phyloP scores from a whole-genome alignment of 2,329 filamentous ascomycete genomes.

The Westerdykella ornata region DNA sequence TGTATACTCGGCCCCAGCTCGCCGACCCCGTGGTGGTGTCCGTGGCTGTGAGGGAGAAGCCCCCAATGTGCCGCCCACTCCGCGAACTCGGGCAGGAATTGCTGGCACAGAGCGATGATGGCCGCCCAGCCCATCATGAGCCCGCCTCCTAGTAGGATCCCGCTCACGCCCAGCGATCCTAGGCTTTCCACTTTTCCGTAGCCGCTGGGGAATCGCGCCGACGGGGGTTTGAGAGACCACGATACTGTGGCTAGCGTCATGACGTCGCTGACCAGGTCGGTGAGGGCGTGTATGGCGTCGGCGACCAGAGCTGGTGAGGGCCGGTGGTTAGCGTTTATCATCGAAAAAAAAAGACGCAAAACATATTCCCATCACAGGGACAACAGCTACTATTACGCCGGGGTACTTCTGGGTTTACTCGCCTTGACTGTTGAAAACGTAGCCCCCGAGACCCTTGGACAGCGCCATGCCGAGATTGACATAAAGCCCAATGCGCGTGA shows the following conservation, averaged over 20 bases:
- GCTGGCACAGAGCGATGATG: slow-evolving; percentile 51
- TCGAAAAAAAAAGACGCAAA: too few relatives aligned
- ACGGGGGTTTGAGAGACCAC: slow-evolving; percentile 81
- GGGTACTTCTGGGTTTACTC: background rate
- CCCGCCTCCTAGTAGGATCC: slow-evolving; percentile 81
- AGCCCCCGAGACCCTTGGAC: slow-evolving; percentile 59
- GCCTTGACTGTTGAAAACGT: background rate
- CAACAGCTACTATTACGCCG: too few relatives aligned
- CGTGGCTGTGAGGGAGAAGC: slow-evolving; percentile 50
- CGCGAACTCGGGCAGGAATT: slow-evolving; percentile 44
- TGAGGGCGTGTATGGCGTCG: slow-evolving; percentile 91
- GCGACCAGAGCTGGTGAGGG: slow-evolving; percentile 61
- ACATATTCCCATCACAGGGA: too few relatives aligned
- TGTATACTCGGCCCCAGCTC: slow-evolving; percentile 74
- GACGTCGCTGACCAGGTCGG: slow-evolving; percentile 90
- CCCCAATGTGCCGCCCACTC: slow-evolving; percentile 40
- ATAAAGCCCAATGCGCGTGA: slow-evolving; percentile 80
- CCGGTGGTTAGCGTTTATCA: slow-evolving; percentile 10
- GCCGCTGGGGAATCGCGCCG: slow-evolving; percentile 75
- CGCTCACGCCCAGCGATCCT: slow-evolving; percentile 86
- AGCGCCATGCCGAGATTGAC: slow-evolving; percentile 93
- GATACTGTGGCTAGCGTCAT: slow-evolving; percentile 91
- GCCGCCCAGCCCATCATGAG: slow-evolving; percentile 76
- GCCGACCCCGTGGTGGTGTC: slow-evolving; percentile 53
- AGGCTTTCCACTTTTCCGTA: slow-evolving; percentile 98